Base-by-base conservation (phyloP, 2,329 filamentous ascomycete species). In the Diaporthe sp. region DNA sequence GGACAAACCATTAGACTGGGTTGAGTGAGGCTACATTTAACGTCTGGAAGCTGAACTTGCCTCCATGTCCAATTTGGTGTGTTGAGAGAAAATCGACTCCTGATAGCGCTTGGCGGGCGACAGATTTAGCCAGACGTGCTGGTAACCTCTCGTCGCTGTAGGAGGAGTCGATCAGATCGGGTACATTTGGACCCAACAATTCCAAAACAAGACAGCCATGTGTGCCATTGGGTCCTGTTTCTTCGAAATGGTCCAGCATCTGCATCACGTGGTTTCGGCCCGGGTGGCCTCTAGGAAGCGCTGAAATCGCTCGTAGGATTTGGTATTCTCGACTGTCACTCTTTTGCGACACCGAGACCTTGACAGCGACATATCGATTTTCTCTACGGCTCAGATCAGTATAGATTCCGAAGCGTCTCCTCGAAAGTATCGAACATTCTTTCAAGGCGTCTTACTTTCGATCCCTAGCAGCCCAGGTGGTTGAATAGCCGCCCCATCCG, bases 391-490 rank as follows among this genome's bases (percentile, higher is more conserved):
- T 31, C 4, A 13, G 3, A 7, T 65, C 25, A 65, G 60, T 31
- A 44, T 12, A 6, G n/a, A 10, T 31, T 44, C 42, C 39, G n/a
- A 49, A 12, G 20, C 53, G 10, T 6, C 13, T 20, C 10, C 25
- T 47, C 2, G 8, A n/a, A 31, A 17, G 1, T 10, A 4, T n/a
- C 13, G 10, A 20, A 63, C 5, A 20, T 44, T 28, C n/a, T 44
- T 44, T 31, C 6, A 1, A 31, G 28, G 12, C 6, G 37, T 22
- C 61, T 34, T 67, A 67, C 61, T 37, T 22, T 49, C 17, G 61
- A 37, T 67, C 61, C 61, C 42, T 22, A 15, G 61, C 61, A 34
- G 61, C 61, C 61, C 61, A 67, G 9, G 42, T 67, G 28, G 61
- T 67, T 4, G 61, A 39, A n/a, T 67, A 67, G 28, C 42, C 28